Conservation (phyloP, 2,329 filamentous ascomycete genomes). For the Venturia nashicola region DNA sequence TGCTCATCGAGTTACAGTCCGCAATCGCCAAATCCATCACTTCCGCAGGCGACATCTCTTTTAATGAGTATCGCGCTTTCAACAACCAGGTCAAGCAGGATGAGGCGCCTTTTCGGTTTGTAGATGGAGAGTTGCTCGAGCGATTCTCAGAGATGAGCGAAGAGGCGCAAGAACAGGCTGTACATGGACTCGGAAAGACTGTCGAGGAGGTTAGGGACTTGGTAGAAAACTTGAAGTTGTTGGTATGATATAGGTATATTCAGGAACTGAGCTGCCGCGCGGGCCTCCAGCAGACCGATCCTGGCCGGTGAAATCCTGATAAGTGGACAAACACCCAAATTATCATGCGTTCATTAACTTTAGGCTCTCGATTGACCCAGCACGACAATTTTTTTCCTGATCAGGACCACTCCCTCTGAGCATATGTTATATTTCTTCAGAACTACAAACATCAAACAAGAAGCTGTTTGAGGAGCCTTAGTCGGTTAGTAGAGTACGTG, state of each 20-base stretch:
- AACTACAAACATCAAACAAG: no score
- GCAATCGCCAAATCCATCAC: constrained; percentile 55
- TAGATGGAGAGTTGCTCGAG: constrained; percentile 88
- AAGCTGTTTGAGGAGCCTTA: no score
- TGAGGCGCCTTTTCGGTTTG: constrained; percentile 70
- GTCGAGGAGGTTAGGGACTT: constrained; percentile 45
- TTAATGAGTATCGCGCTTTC: constrained; percentile 72
- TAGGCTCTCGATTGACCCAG: no score
- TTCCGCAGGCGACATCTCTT: constrained; percentile 61
- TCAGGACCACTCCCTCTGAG: no score
- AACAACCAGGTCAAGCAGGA: constrained; percentile 57
- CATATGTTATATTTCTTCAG: no score
- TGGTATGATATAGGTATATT: constrained; percentile 26
- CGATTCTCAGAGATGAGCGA: constrained; percentile 63
- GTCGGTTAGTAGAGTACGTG: no score
- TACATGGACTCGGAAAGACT: constrained; percentile 41
- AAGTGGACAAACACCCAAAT: no score
- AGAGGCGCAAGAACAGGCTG: constrained; percentile 40
- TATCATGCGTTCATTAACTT: no score
- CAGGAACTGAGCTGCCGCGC: neutral
- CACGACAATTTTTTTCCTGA: no score
- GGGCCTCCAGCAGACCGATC: no score
- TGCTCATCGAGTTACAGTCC: constrained; percentile 71
- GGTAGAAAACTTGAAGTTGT: constrained; percentile 43
- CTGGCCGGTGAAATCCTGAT: no score